Evolutionary conservation across 805 yeast species (phyloP), one percentile per base, ranked within the genome.

Genomic region (Cyberlindnera nakhonratchasimensis): DNA sequence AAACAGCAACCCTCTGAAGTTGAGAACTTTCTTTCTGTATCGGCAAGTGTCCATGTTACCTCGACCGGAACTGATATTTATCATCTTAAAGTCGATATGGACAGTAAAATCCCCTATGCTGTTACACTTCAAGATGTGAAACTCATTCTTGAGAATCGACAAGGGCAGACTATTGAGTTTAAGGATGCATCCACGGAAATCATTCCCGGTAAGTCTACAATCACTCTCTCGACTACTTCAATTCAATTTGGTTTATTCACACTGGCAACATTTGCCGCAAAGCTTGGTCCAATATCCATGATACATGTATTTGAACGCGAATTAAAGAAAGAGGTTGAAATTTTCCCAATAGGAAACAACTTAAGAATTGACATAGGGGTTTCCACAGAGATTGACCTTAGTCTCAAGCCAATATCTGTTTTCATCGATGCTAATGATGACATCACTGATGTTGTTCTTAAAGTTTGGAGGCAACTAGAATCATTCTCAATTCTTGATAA

Each of bases 221-320:
- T 53, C 2, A 18, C 29, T 3, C 53, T 71, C 10, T 29, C 39
- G 12, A 50, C 68, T 1, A 48, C 49, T 10, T 39, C 54, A 4
- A 65, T 72, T 36, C 47, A 55, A 2, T 48, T 63, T 14, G 78
- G 77, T 1, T 19, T 46, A 2, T 67, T 73, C 45, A 54, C 47
- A 6, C 52, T 65, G 4, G 44, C 52, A 9, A 34, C 48, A 7
- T 40, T 69, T n/a, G 50, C 45, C 12, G 52, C 63, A 14, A 44
- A 39, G 5, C 37, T 61, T 18, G 59, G 60, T 6, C 54, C 57
- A 18, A 52, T 64, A 14, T 23, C 48, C 1, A 45, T 70, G 10
- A 26, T 40, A 1, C 58, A 65, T 37, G 45, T 46, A 3, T 47
- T 52, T 40, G 45, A 48, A 19, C 37, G 35, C 8, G 34, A 25